Evolutionary conservation across 805 yeast species (phyloP).

Genomic region (Candida rishiriensis): DNA sequence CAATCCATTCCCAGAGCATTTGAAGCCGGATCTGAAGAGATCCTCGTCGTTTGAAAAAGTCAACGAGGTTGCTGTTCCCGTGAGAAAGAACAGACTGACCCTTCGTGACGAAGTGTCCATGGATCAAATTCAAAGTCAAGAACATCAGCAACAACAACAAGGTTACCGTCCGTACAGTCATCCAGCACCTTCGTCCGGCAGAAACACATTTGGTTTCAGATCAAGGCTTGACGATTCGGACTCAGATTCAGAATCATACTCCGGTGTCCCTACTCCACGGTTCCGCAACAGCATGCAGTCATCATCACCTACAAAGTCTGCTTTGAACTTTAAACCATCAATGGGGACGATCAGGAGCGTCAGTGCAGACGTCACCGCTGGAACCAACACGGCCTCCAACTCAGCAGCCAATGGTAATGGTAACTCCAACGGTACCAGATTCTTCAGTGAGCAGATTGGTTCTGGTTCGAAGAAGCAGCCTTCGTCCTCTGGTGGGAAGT

Average conservation of each 20-base stretch:
- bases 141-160: slow-evolving; percentile 14
- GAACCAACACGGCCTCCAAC: slow-evolving; percentile 2
- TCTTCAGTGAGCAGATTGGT: slow-evolving; percentile 24
- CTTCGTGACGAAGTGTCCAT: slow-evolving; percentile 18
- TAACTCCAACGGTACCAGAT: slow-evolving; percentile 10
- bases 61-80: slow-evolving; percentile 16
- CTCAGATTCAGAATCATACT: slow-evolving; percentile 42
- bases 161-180: slow-evolving; percentile 4
- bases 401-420: slow-evolving; percentile 1
- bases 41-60: slow-evolving; percentile 57
- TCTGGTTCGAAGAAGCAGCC: slow-evolving; percentile 1
- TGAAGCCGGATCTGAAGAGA: slow-evolving; percentile 21
- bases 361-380: slow-evolving; percentile 13
- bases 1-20: slow-evolving; percentile 35
- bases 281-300: neutral
- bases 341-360: slow-evolving; percentile 24
- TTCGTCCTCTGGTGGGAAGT: neutral
- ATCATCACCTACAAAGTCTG: neutral
- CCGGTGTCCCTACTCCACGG: neutral
- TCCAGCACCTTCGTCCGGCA: slow-evolving; percentile 8
- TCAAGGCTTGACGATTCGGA: slow-evolving; percentile 65
- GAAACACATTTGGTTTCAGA: slow-evolving; percentile 27
- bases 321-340: slow-evolving; percentile 15
- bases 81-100: slow-evolving; percentile 27
- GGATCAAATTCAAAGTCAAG: slow-evolving; percentile 4